phyloP scores from a whole-genome alignment of 78 protist species.

The Cavenderia fasciculata region DNA sequence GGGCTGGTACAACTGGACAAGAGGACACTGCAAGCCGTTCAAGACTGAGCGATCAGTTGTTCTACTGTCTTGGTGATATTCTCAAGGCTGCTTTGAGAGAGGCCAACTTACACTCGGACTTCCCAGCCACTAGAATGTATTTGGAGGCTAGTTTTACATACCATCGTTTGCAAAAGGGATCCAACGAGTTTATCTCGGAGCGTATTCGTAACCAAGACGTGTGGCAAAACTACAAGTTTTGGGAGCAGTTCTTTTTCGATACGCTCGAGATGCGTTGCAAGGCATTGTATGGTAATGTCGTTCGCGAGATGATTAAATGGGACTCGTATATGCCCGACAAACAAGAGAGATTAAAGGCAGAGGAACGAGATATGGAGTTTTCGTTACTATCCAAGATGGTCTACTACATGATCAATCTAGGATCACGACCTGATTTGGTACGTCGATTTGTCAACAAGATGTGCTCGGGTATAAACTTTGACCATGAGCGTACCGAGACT shows the following conservation, averaged over 20 bases:
- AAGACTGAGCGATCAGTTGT: constrained; percentile 12
- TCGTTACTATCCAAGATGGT: constrained; percentile 43
- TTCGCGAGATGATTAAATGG: constrained; percentile 65
- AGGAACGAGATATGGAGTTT: constrained; percentile 52
- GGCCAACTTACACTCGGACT: constrained; percentile 54
- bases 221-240: constrained; percentile 81
- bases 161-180: constrained; percentile 33
- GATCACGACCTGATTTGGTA: constrained; percentile 43
- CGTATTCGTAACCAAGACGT: constrained; percentile 20
- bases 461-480: constrained; percentile 55
- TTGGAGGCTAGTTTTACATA: constrained; percentile 52
- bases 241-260: constrained; percentile 77
- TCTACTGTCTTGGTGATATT: constrained; percentile 43
- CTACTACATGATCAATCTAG: constrained; percentile 74
- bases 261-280: constrained; percentile 6
- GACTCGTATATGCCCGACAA: not conserved
- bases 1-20: not conserved
- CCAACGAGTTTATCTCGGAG: constrained; percentile 43
- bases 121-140: constrained; percentile 15
- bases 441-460: constrained; percentile 74
- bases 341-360: constrained; percentile 24
- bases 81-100: constrained; percentile 13
- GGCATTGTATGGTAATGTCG: constrained; percentile 31
- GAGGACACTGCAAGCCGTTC: not conserved
- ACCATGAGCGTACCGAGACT: constrained; percentile 47